Evolutionary conservation across 805 yeast genomes (phyloP), one percentile per base, ranked within the genome.

Genomic region (Candida nanaspora): DNA sequence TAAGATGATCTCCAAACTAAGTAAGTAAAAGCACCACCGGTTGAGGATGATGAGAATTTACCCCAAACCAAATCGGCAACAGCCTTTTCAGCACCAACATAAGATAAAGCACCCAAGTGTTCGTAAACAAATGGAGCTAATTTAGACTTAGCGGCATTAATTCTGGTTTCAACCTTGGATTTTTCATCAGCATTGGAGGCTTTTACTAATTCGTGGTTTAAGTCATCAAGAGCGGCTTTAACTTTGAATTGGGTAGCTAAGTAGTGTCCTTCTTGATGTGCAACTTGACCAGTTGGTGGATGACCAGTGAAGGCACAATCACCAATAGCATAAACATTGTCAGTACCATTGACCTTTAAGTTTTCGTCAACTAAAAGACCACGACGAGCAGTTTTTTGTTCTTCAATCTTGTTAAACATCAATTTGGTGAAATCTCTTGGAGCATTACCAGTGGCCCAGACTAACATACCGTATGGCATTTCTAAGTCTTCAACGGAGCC

Each of bases 361-460:
- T 58, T 63, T 42, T 71, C 77, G 55, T 72, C 65, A 27, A 73
- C 70, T 53, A 72, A 62, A 50, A 73, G 62, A 38, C 78, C 78
- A 58, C 78, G 63, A 63, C 76, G 65, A 41, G 78, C 77, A 47
- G 66, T 70, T 51, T 64, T 69, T 59, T 73, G 78, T 46, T 70
- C 76, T 36, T 68, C 73, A 44, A 73, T 57, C 61, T 70, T 68
- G 36, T 66, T 51, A 30, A 62, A 57, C 56, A 73, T 61, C 50
- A 63, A 61, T 39, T 67, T 60, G 40, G 68, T 65, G 50, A 73
- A 65, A 39, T 63, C 66, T 61, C 77, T 66, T 47, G 73, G 74
- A 33, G 76, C 76, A 55, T 72, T 73, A 59, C 78, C 78, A 27
- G 76, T 72, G 44, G 78, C 78, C 78, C 78, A 73, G 43, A 73